phyloP scores from a whole-genome alignment of 202 grass and related monocot genomes.

The Saccharum hybrid region DNA sequence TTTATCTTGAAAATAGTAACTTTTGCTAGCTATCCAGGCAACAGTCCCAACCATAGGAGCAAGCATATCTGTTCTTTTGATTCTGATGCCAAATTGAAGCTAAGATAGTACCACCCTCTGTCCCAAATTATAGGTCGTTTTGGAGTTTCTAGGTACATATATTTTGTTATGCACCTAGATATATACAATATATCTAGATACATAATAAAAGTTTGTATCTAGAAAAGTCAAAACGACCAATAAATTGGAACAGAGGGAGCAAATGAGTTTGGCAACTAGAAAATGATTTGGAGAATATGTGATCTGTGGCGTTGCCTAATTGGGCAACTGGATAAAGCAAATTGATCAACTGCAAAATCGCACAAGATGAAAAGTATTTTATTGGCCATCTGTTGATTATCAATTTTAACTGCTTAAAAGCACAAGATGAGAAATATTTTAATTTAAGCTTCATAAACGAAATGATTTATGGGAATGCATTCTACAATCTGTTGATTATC shows the following conservation, averaged over 20 bases:
- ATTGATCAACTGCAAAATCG: background rate
- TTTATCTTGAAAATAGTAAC: background rate
- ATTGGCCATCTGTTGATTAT: slow-evolving; percentile 13
- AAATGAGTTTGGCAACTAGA: background rate
- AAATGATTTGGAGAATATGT: slow-evolving; percentile 1
- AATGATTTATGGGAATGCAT: background rate
- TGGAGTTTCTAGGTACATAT: background rate
- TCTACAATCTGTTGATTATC: slow-evolving; percentile 16
- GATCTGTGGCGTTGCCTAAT: background rate
- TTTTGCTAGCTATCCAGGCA: background rate
- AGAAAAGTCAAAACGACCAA: background rate
- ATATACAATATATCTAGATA: background rate
- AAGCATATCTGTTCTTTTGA: background rate
- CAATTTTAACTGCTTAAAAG: background rate
- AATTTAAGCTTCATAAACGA: background rate
- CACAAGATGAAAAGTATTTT: background rate
- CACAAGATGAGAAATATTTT: background rate
- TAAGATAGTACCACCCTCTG: background rate
- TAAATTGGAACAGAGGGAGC: background rate
- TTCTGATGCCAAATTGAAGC: background rate
- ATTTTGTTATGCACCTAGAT: background rate
- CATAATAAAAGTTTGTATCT: background rate
- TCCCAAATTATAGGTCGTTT: background rate
- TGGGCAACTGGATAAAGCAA: slow-evolving; percentile 2
- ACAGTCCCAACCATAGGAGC: background rate